Evolutionary conservation across 331 rosid genomes (phyloP), one percentile per base, ranked within the genome.

Genomic region (Prunus yedoensis): DNA sequence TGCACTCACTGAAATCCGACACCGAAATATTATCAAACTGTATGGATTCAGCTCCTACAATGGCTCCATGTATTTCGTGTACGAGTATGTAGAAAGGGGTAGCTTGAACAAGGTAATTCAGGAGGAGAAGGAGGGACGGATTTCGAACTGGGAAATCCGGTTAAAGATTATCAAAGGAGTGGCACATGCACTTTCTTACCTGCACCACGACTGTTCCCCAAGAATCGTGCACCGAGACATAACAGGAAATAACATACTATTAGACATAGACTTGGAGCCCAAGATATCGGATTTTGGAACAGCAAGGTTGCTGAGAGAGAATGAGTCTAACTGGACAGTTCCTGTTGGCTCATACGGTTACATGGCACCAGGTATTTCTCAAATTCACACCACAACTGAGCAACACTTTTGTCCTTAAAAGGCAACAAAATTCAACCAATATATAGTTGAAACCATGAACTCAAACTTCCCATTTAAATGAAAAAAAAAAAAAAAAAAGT

Each of bases 361-460:
- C 77, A 89, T 87, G 87, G 93, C 93, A 83, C 91, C 89, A 74
- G 91, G 93, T 87, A 74, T 56, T 71, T 78, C 69, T 75, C 74
- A 54, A 62, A 65, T 32, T 70, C 28, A 27, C 28, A 27, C 28
- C 28, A 27, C 28, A 71, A 49, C 53, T 13, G 17, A 49, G 53
- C 53, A 49, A 49, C 17, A 49, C 28, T 52, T 17, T 0, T 52
- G 20, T 4, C 10, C 8, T 15, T 16, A 14, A 16, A 52, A 52
- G 58, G 58, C 10, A 52, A 52, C 58, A 52, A 52, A 18, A 1
- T 53, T 53, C 10, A 53, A 53, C 58, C 58, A 53, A 49, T 12
- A 49, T 49, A 10, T 49, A 49, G 17, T 13, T 10, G 15, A 49
- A 49, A 49, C 52, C 52, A 49, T 49, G 10, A 43, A 43, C 47